phyloP scores from a whole-genome alignment of 208 protist genomes.

The Crithidia mellificae region DNA sequence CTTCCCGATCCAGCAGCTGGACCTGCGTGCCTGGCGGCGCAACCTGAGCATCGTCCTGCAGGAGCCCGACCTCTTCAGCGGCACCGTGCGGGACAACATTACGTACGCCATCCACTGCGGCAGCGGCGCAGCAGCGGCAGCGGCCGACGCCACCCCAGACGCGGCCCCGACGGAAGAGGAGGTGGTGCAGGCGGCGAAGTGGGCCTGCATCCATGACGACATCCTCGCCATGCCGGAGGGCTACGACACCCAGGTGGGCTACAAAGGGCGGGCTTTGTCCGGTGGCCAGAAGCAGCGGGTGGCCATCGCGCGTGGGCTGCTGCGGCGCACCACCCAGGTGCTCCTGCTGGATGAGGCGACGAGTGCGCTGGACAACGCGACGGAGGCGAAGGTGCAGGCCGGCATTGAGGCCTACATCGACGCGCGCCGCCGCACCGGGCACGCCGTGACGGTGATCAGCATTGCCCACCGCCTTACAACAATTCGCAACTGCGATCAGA shows the following conservation, averaged over 20 bases:
- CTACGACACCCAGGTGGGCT: constrained; percentile 58
- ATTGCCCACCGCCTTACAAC: constrained; percentile 72
- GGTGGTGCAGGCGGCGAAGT: constrained; percentile 39
- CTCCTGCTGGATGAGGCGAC: constrained; percentile 95
- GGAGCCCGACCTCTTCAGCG: constrained; percentile 95
- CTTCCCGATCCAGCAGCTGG: constrained; percentile 41
- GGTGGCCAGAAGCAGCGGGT: constrained; percentile 95
- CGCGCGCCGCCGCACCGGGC: constrained; percentile 49
- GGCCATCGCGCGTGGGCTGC: constrained; percentile 92
- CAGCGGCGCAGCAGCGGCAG: too few relatives aligned
- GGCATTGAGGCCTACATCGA: constrained; percentile 68
- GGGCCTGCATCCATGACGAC: constrained; percentile 63
- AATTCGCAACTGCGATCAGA: constrained; percentile 53
- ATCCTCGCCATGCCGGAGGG: constrained; percentile 45
- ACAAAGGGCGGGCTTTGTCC: constrained; percentile 82
- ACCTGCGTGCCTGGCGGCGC: constrained; percentile 43
- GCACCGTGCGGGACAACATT: constrained; percentile 87
- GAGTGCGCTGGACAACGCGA: constrained; percentile 66
- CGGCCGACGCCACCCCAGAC: too few relatives aligned
- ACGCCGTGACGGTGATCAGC: constrained; percentile 62
- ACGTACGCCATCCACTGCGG: constrained; percentile 41
- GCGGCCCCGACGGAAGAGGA: constrained; percentile 31
- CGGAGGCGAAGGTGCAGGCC: constrained; percentile 90
- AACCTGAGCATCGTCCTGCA: constrained; percentile 97
- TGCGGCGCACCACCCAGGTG: constrained; percentile 75